Percentiles rank a stretch among this genome's conserved stretches.
phyloP scores from a whole-genome alignment of 257 asterid genomes.

The Rehmannia glutinosa region DNA sequence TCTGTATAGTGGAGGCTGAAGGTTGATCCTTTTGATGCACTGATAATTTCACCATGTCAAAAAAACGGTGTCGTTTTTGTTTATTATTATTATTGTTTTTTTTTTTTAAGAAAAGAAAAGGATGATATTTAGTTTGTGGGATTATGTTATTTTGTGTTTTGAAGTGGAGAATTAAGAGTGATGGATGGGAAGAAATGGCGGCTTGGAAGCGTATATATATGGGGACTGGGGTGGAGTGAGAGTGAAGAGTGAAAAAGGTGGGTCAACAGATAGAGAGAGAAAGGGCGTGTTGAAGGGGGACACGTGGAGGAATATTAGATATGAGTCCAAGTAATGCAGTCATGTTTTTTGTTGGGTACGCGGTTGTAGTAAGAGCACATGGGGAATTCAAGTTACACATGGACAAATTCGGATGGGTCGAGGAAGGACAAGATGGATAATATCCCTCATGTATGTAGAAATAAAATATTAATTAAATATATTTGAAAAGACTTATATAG shows the following conservation, averaged over 20 bases:
- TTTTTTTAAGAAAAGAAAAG: not conserved
- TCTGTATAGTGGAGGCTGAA: not conserved
- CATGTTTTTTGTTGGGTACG: not conserved
- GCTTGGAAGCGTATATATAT: conserved; percentile 10
- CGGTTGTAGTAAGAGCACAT: not conserved
- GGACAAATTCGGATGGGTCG: not conserved
- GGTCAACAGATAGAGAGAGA: not conserved
- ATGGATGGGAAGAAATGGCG: conserved; percentile 6
- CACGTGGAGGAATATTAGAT: not conserved
- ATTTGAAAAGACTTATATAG: too few relatives aligned
- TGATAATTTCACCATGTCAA: conserved; percentile 39
- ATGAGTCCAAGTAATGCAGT: not conserved
- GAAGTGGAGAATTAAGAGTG: not conserved
- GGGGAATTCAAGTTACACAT: conserved; percentile 11
- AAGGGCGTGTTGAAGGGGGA: not conserved
- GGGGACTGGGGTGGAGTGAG: not conserved
- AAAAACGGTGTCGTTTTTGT: not conserved
- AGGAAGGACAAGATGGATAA: too few relatives aligned
- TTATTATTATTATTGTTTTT: not conserved
- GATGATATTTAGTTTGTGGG: not conserved
- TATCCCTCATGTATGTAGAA: too few relatives aligned
- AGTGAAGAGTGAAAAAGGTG: not conserved
- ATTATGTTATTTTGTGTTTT: not conserved
- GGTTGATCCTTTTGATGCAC: not conserved
- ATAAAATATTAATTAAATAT: too few relatives aligned